Evolutionary conservation across 306 rosid genomes (phyloP).

Genomic region (Pyrus betulifolia): DNA sequence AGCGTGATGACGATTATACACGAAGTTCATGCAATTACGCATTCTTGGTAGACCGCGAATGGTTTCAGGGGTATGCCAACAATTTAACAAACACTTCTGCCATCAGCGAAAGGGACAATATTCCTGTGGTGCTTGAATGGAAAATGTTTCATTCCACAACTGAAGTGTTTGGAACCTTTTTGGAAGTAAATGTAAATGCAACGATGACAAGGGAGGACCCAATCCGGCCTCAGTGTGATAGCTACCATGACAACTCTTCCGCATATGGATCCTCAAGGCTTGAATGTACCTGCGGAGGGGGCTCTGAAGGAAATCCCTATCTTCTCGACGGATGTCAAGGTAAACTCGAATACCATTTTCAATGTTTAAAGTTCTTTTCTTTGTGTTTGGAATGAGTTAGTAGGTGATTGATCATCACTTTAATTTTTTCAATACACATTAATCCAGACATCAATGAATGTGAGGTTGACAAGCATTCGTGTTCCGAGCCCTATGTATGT

Average conservation of each 20-base stretch:
- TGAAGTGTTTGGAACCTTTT: background rate
- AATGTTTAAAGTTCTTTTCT: background rate
- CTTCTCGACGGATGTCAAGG: conserved; percentile 11
- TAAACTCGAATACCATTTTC: background rate
- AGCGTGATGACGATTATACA: too few species aligned
- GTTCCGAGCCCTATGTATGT: background rate
- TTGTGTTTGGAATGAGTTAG: background rate
- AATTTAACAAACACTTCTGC: background rate
- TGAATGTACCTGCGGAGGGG: background rate
- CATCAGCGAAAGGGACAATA: background rate
- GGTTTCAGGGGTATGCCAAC: background rate
- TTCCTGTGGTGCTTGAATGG: background rate
- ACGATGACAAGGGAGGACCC: rapidly evolving
- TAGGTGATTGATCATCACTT: background rate
- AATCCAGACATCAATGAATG: background rate
- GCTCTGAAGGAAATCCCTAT: conserved; percentile 16
- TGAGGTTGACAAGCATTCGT: rapidly evolving
- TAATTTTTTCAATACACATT: background rate
- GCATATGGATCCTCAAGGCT: background rate
- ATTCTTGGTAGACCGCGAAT: background rate
- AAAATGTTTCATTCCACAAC: background rate
- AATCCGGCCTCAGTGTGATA: rapidly evolving
- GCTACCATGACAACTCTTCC: background rate
- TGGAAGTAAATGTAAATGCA: background rate
- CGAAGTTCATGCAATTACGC: background rate